Conservation (phyloP, 2,329 filamentous ascomycete genomes). For the Fusarium burgessii region DNA sequence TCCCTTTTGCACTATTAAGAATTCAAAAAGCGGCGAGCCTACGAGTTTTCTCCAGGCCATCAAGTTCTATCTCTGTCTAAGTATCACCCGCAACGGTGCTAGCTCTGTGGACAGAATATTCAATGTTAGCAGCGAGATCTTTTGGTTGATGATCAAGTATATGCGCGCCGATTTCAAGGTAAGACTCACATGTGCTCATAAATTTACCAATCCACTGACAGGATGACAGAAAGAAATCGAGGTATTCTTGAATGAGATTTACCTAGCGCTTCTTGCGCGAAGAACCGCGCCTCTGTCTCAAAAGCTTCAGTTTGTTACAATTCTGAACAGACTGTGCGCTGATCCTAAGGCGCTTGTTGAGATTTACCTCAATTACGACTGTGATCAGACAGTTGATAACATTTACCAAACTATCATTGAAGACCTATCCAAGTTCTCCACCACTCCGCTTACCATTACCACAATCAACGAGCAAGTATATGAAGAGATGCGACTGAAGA, state of each 20-base stretch:
- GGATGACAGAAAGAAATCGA: slow-evolving; percentile 86
- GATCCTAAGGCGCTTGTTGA: slow-evolving; percentile 93
- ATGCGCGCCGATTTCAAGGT: slow-evolving; percentile 95
- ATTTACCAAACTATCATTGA: slow-evolving; percentile 97
- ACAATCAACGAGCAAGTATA: slow-evolving; percentile 86
- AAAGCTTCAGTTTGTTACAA: slow-evolving; percentile 89
- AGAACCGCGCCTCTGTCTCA: slow-evolving; percentile 88
- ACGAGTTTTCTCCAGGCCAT: slow-evolving; percentile 94
- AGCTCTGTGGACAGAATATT: slow-evolving; percentile 94
- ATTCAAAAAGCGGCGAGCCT: slow-evolving; percentile 87
- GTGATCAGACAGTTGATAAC: slow-evolving; percentile 94
- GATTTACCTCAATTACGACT: slow-evolving; percentile 98
- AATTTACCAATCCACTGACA: slow-evolving; percentile 42
- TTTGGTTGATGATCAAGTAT: slow-evolving; percentile 96
- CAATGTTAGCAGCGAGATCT: slow-evolving; percentile 95
- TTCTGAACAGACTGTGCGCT: slow-evolving; percentile 84
- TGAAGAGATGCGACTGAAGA: slow-evolving; percentile 79
- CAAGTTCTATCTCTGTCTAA: slow-evolving; percentile 96
- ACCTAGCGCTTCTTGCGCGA: slow-evolving; percentile 90
- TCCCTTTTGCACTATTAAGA: slow-evolving; percentile 90
- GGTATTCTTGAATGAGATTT: slow-evolving; percentile 97
- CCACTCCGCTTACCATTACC: slow-evolving; percentile 79
- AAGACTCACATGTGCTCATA: slow-evolving; percentile 38
- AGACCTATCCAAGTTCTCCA: slow-evolving; percentile 89
- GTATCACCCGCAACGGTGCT: slow-evolving; percentile 92